Evolutionary conservation across 1,284 basidiomycete genomes (phyloP).

Genomic region (Farysia itapuensis): DNA sequence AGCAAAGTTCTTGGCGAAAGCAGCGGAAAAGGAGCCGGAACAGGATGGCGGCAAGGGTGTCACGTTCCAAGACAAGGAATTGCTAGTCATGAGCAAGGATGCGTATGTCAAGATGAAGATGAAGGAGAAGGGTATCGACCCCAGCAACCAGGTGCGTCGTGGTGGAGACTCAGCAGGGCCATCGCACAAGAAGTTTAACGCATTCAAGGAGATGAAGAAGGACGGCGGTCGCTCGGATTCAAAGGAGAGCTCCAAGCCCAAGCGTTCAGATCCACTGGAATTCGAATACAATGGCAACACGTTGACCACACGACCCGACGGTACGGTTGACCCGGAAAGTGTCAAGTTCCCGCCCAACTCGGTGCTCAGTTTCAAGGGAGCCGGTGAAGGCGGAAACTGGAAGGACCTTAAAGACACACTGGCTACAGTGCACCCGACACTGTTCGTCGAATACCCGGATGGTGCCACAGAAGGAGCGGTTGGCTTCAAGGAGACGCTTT

Average conservation of each 20-base stretch:
- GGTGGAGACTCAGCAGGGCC: slow-evolving; percentile 62
- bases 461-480: slow-evolving; percentile 62
- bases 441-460: slow-evolving; percentile 45
- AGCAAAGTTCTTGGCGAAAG: slow-evolving; percentile 74
- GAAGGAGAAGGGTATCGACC: slow-evolving; percentile 80
- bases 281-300: slow-evolving; percentile 60
- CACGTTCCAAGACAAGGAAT: slow-evolving; percentile 62
- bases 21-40: slow-evolving; percentile 61
- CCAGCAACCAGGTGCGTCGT: slow-evolving; percentile 67
- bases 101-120: slow-evolving; percentile 96
- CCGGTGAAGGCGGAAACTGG: slow-evolving; percentile 61
- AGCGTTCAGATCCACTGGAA: slow-evolving; percentile 58
- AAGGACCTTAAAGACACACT: slow-evolving; percentile 63
- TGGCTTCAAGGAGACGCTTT: slow-evolving; percentile 61
- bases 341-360: slow-evolving; percentile 70
- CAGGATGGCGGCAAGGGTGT: slow-evolving; percentile 49
- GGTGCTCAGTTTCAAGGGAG: slow-evolving; percentile 69
- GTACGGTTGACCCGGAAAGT: slow-evolving; percentile 71
- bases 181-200: slow-evolving; percentile 69
- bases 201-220: slow-evolving; percentile 75
- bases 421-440: slow-evolving; percentile 45
- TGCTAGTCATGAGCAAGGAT: slow-evolving; percentile 75
- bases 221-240: slow-evolving; percentile 61
- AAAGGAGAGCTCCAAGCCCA: slow-evolving; percentile 41
- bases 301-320: slow-evolving; percentile 70